Evolutionary conservation across 805 yeast genomes (phyloP), one percentile per base, ranked within the genome.

Genomic region (Metschnikowia cerradonensis): DNA sequence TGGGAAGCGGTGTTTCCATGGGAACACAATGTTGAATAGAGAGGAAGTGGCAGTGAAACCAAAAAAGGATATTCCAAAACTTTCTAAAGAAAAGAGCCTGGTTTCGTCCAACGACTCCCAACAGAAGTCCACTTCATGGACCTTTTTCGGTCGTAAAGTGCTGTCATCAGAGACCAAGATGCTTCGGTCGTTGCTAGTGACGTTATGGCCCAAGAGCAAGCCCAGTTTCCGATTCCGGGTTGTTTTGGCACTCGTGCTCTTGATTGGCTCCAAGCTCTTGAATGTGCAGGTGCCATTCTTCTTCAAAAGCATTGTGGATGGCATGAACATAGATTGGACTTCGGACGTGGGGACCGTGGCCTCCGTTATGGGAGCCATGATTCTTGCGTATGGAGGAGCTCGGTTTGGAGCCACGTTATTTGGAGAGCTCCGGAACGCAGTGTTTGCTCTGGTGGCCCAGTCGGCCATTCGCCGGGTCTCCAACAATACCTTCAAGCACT

Each of bases 221-320:
- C 74, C 79, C 4, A 76, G 83, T 49, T 85, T 85, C 52, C 87
- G 83, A 63, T 59, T 80, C 31, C 73, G 99, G 42, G 98, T 94
- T 1, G 68, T 86, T 0, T 55, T 87, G 6, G 97, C 98, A 0
- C 65, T 94, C 15, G 59, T 83, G 0, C 72, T 94, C 51, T 75
- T 94, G 52, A 79, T 94, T 3, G 82, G 83, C 0, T 86, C 97
- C 17, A 94, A 94, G 65, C 64, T 94, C 6, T 73, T 94, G 35
- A 94, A 91, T 65, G 96, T 94, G 4, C 96, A 94, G 66, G 99
- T 94, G 5, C 99, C 99, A 0, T 90, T 94, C 64, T 91, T 82
- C 68, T 94, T 94, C 78, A 94, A 74, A 52, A 77, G 81, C 31
- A 92, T 90, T 47, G 83, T 94, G 42, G 98, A 94, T 70, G 81